Base-by-base conservation (phyloP, 371 early-diverging fungal genomes). In the Rhizopus stolonifer region DNA sequence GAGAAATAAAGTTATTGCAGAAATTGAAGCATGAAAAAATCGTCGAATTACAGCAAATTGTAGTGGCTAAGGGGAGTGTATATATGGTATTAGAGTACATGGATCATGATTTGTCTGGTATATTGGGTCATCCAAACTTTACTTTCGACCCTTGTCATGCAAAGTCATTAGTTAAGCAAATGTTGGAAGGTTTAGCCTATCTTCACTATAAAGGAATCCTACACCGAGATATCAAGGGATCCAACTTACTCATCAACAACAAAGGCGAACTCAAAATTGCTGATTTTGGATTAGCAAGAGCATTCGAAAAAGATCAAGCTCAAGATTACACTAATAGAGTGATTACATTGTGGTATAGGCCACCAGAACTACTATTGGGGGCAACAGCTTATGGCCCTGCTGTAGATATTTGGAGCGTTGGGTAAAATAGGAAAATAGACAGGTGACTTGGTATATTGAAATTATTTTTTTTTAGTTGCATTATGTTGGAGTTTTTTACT, bases 401-500 rank as follows among this genome's bases (percentile, higher is more conserved):
- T 49, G 93, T 99, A 13, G 99, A 99, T 72, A 93, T 99, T 63
- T 99, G 99, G 99, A 90, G 98, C 54, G 86, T 93, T 17, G 99
- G 99, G 74, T 83, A 76, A 58, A 15, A n/a, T n/a, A 14, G 2
- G 11, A 2, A 23, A 42, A 7, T 10, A 19, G 51, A 36, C 36
- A 13, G 2, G n/a, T 52, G 14, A 8, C 18, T 1, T 26, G 26
- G 21, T 34, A 18, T 7, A 5, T 29, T 29, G 10, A 29, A 7
- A 29, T 29, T 29, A 10, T 29, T 29, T 36, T 14, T 11, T n/a
- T 11, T 1, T 23, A 85, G 89, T 23, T 89, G 95, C 62, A 88
- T 94, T 31, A 79, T 92, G 69, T 58, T 82, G 40, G 98, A 99
- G 66, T 88, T 99, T 60, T 83, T 95, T 46, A 76, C 79, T 0